Evolutionary conservation across 208 protist genomes (phyloP), one percentile per base, ranked within the genome.

Genomic region (Phytomonas serpens): DNA sequence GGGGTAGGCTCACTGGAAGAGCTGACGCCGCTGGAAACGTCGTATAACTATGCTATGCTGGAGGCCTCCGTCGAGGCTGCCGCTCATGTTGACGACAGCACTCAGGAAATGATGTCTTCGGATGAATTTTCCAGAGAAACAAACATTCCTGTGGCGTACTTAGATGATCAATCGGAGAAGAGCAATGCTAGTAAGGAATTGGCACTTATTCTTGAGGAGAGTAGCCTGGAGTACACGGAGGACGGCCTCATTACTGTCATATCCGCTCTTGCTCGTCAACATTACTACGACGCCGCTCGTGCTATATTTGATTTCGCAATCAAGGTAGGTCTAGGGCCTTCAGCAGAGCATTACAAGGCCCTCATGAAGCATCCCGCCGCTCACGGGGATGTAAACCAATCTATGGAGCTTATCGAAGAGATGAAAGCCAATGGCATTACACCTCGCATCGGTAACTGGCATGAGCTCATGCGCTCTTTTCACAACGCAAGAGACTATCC

Each of bases 381-480:
- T 19, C 70, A 66, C 0, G 87, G 83, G 4, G 83, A 93, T 36
- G 90, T 89, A 31, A 87, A 93, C 69, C 72, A 86, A 19, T 80
- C 87, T 7, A 94, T 93, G 84, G 76, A 78, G 32, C 78, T 95
- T 0, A 89, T 98, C 36, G 87, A 96, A 34, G 80, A 94, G 71
- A 97, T 97, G 92, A 96, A 97, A 64, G 70, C 80, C 42, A 80
- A 80, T 4, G 87, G 85, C 38, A 88, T 97, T 61, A 93, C 87
- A 2, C 92, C 92, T 23, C 85, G 90, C n/a, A 92, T 96, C 57
- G 87, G 90, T 34, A 97, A 95, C 71, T 97, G 90, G 85, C 92
- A 98, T 73, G 89, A 94, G 72, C 81, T 98, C 19, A 95, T 98
- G 77, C 78, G 85, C 47, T 70, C 84, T 34, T 93, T 96, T 75